These are phyloP conservation scores for Hirschfeldia incana DNA, from an alignment of 345 rosid genomes.

Conservation along the genomic window DNA sequence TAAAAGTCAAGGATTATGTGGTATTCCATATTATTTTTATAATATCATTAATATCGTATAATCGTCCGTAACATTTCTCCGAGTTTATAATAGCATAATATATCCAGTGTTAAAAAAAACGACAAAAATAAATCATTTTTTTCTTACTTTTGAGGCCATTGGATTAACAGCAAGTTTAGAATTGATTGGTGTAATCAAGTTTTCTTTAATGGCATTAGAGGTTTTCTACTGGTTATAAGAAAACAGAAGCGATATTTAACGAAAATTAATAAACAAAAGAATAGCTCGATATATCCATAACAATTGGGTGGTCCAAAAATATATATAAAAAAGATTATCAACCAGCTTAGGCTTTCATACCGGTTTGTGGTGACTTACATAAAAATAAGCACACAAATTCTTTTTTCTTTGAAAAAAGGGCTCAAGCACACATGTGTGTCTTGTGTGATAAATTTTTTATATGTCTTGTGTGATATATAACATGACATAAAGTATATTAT, in stretches of 20 bases:
- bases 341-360: too few relatives aligned
- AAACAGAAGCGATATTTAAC: neutral
- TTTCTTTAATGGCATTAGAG: neutral
- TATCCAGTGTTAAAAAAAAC: too few relatives aligned
- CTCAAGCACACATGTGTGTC: too few relatives aligned
- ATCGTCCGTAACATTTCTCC: too few relatives aligned
- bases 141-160: neutral
- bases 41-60: too few relatives aligned
- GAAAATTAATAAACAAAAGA: neutral
- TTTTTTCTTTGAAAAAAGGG: too few relatives aligned
- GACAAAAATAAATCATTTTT: too few relatives aligned
- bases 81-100: too few relatives aligned
- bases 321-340: neutral
- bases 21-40: neutral
- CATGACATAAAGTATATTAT: neutral
- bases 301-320: neutral
- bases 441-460: too few relatives aligned
- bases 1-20: constrained; percentile 7
- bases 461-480: too few relatives aligned
- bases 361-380: neutral
- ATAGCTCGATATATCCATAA: neutral
- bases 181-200: constrained; percentile 8
- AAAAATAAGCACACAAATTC: neutral
- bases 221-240: neutral
- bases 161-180: neutral